Evolutionary conservation across 2,329 filamentous ascomycete genomes (phyloP), one percentile per base, ranked within the genome.

Genomic region (Fonsecaea monophora): DNA sequence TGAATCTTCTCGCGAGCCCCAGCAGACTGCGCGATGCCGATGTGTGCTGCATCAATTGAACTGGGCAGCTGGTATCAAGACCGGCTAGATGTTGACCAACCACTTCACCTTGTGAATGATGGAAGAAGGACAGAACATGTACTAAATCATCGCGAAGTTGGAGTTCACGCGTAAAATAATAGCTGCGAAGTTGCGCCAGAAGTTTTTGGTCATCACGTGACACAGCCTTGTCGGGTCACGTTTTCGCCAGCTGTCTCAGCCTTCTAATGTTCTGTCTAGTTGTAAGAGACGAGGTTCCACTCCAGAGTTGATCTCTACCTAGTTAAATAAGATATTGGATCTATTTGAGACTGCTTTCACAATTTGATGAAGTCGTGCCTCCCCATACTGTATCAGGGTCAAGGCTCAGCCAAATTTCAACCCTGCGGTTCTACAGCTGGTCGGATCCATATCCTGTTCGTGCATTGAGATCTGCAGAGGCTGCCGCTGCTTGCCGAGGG

Each of bases 1-100:
- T 69, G 61, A 68, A 68, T 18, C 68, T 64, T 54, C 62, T 56
- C 3, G 68, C 63, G 42, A 74, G 64, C 6, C 66, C 64, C 34
- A 73, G 58, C n/a, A 73, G 64, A 50, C 64, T 69, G 18, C 65
- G 64, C 12, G 68, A 53, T 25, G 66, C 62, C 25, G 68, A 61
- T 15, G 60, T 58, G 53, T 71, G 70, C 48, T 66, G 60, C 71
- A 73, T 73, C 21, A 25, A 30, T 30, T 13, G 9, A 5, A 42
- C 5, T 4, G 5, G 4, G 25, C 53, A 55, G 18, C 0, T 4
- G 25, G 15, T 40, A 9, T 6, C 30, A n/a, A n/a, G n/a, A 13
- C 9, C 45, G 15, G 15, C 18, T 25, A 50, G 10, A 10, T n/a
- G 21, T 18, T 21, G 7, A 32, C n/a, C 18, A 4, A 5, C 4